phyloP scores from a whole-genome alignment of 805 yeast genomes.

The Candida sithepensis region DNA sequence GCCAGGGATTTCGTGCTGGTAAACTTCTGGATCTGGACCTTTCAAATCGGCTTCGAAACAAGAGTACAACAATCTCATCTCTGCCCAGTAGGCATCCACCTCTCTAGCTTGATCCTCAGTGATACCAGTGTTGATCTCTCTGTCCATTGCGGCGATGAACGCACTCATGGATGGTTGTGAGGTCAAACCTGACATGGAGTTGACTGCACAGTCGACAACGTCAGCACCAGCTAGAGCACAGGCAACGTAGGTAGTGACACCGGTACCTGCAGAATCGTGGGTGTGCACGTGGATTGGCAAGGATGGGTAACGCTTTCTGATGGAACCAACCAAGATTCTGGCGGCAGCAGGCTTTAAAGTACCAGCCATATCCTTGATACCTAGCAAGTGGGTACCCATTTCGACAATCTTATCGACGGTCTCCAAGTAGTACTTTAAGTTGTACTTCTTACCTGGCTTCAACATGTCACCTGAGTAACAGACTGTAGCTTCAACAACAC shows the following conservation, averaged over 20 bases:
- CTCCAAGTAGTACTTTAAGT: constrained; percentile 80
- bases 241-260: constrained; percentile 94
- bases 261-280: constrained; percentile 99
- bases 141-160: constrained; percentile 86
- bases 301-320: constrained; percentile 85
- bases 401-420: constrained; percentile 80
- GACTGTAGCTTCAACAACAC: constrained; percentile 97
- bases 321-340: constrained; percentile 66
- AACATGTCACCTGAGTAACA: constrained; percentile 99
- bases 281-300: constrained; percentile 98
- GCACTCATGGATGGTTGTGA: constrained; percentile 97
- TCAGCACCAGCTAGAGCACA: constrained; percentile 97
- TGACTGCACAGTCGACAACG: constrained; percentile 95
- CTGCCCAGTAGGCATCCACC: constrained; percentile 96
- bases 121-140: constrained; percentile 74
- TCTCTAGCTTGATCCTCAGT: constrained; percentile 67
- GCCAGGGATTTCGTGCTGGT: constrained; percentile 98
- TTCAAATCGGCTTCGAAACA: constrained; percentile 98
- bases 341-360: constrained; percentile 97
- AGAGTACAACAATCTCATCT: constrained; percentile 93
- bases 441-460: constrained; percentile 92
- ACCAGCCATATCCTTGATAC: constrained; percentile 99
- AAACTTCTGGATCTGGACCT: constrained; percentile 99
- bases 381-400: constrained; percentile 95
- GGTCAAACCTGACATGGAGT: constrained; percentile 97